Conservation (phyloP, 192 early-diverging fungal species). For the Umbelopsis sp. region DNA sequence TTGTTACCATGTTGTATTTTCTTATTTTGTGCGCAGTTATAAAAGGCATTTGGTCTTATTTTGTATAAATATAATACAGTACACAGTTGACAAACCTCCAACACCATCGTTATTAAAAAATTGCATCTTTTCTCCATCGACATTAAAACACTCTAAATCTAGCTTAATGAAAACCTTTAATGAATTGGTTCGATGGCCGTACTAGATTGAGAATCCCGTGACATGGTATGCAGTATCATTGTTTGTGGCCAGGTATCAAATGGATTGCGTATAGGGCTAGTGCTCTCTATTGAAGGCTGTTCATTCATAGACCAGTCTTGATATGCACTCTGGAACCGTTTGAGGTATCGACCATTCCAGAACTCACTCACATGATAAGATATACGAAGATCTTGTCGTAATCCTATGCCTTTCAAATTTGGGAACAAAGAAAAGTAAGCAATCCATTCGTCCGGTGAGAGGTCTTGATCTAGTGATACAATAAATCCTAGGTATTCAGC, state of each 20-base stretch:
- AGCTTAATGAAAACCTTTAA: too few species aligned
- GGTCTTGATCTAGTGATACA: not conserved
- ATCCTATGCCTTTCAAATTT: not conserved
- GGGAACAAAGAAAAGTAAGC: not conserved
- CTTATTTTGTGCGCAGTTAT: too few species aligned
- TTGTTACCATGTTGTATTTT: too few species aligned
- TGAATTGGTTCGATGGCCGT: too few species aligned
- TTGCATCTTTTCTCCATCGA: too few species aligned
- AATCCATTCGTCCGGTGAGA: constrained; percentile 5
- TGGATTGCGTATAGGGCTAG: not conserved
- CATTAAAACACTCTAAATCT: too few species aligned
- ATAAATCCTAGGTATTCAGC: constrained; percentile 1
- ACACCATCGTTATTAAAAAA: too few species aligned
- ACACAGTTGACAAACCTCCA: too few species aligned
- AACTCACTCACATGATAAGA: constrained; percentile 1
- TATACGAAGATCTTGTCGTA: constrained; percentile 2
- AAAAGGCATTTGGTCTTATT: too few species aligned
- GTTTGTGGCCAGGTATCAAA: constrained; percentile 15
- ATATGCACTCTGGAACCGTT: not conserved
- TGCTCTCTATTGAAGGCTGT: not conserved
- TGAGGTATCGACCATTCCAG: constrained; percentile 1
- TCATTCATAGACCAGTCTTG: constrained; percentile 17
- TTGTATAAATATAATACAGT: too few species aligned
- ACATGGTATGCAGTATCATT: constrained; percentile 2
- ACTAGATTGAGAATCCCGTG: not conserved